Conservation (phyloP, 345 rosid species). For the Hypericum perforatum region DNA sequence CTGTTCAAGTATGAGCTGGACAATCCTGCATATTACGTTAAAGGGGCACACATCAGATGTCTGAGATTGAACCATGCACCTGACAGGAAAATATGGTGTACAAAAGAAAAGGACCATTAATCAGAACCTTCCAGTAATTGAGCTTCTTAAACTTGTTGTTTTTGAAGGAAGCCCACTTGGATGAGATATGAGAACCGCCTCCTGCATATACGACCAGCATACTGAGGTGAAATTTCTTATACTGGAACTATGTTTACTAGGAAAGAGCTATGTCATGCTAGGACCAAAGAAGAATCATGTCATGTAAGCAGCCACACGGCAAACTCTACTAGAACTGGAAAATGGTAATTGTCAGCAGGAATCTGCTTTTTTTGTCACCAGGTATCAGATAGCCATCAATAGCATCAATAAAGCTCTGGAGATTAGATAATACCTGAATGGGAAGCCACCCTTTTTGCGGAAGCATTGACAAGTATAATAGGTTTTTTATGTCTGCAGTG, state of each 20-base stretch:
- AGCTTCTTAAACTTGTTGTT: slow-evolving; percentile 71
- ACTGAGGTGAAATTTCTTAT: neutral
- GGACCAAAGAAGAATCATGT: too few relatives aligned
- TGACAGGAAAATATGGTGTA: slow-evolving; percentile 5
- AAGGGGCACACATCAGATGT: slow-evolving; percentile 19
- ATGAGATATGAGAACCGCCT: slow-evolving; percentile 78
- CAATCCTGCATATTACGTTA: slow-evolving; percentile 48
- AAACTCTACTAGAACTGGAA: slow-evolving; percentile 2
- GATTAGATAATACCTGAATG: slow-evolving; percentile 38
- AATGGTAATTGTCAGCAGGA: slow-evolving; percentile 1
- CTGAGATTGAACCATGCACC: slow-evolving; percentile 2
- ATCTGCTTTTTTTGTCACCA: neutral
- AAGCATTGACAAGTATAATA: slow-evolving; percentile 60
- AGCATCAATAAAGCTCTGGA: too few relatives aligned
- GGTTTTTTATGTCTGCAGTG: slow-evolving; percentile 59
- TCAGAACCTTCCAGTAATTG: slow-evolving; percentile 73
- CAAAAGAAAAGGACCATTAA: slow-evolving; percentile 9
- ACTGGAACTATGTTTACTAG: too few relatives aligned
- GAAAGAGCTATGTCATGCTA: too few relatives aligned
- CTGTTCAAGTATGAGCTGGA: slow-evolving; percentile 76
- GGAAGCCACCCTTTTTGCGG: slow-evolving; percentile 92
- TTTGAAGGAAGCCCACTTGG: slow-evolving; percentile 68
- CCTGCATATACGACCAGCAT: slow-evolving; percentile 36
- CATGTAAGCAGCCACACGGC: neutral
- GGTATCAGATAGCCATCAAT: too few relatives aligned